These are phyloP conservation scores for Pseudogymnoascus sp. DNA, from an alignment of 2,329 filamentous ascomycete genomes.

Conservation along the genomic window DNA sequence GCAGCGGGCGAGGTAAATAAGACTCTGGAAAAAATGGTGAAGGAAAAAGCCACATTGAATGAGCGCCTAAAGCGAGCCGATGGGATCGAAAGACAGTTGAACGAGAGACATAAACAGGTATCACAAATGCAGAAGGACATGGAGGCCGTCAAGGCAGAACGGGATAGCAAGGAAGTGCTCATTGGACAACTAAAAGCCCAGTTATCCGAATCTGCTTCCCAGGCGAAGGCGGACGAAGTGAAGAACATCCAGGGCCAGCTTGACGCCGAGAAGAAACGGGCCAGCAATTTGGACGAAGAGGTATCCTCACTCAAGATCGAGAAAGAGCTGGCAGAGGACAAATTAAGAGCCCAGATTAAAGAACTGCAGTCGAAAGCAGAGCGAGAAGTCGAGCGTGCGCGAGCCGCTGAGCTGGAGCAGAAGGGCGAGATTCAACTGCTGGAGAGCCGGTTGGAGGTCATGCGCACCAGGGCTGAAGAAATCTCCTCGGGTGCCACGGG, in stretches of 20 bases:
- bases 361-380: slow-evolving; percentile 68
- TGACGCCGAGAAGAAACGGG: slow-evolving; percentile 53
- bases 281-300: slow-evolving; percentile 50
- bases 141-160: slow-evolving; percentile 54
- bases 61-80: slow-evolving; percentile 43
- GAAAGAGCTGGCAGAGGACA: slow-evolving; percentile 67
- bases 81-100: slow-evolving; percentile 48
- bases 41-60: slow-evolving; percentile 42
- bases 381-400: slow-evolving; percentile 62
- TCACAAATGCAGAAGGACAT: slow-evolving; percentile 49
- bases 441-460: slow-evolving; percentile 83
- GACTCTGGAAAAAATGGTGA: slow-evolving; percentile 51
- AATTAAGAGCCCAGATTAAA: slow-evolving; percentile 59
- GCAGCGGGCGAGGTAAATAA: slow-evolving; percentile 52
- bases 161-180: slow-evolving; percentile 54
- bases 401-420: slow-evolving; percentile 66
- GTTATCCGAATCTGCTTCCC: slow-evolving; percentile 58
- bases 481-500: slow-evolving; percentile 74
- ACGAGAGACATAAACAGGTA: slow-evolving; percentile 46
- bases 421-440: slow-evolving; percentile 69
- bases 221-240: slow-evolving; percentile 59
- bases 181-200: slow-evolving; percentile 65
- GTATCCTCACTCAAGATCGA: slow-evolving; percentile 66
- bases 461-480: slow-evolving; percentile 82
- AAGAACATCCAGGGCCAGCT: slow-evolving; percentile 62